Evolutionary conservation across 1,284 basidiomycete genomes (phyloP).

Genomic region (Golubevia pallescens): DNA sequence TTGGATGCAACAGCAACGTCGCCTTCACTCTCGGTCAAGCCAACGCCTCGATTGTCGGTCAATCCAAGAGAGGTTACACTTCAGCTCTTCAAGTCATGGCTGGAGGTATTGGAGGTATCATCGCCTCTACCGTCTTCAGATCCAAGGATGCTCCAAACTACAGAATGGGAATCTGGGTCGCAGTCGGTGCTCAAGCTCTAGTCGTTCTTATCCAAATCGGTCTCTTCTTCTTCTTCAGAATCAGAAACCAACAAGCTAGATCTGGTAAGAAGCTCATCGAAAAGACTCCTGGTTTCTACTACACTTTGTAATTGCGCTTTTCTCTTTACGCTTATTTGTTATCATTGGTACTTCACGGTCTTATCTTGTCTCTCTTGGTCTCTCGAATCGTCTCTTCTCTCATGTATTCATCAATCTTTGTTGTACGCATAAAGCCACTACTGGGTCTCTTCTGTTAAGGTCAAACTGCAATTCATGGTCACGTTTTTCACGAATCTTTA

Average conservation of each 20-base stretch:
- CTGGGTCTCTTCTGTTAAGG: too few relatives aligned
- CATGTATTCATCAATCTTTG: too few relatives aligned
- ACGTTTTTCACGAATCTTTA: too few relatives aligned
- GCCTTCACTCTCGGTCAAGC: conserved; percentile 42
- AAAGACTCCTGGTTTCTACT: conserved; percentile 35
- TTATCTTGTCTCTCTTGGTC: too few relatives aligned
- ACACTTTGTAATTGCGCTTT: conserved; percentile 33
- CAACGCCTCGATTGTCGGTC: conserved; percentile 41
- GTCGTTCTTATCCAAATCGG: conserved; percentile 27
- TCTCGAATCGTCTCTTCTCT: too few relatives aligned
- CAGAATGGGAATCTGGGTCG: conserved; percentile 41
- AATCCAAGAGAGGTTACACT: conserved; percentile 40
- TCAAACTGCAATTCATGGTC: too few relatives aligned
- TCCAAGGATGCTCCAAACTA: conserved; percentile 47
- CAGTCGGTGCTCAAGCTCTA: conserved; percentile 35
- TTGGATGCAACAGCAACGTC: conserved; percentile 35
- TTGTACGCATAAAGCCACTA: too few relatives aligned
- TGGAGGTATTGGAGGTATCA: conserved; percentile 53
- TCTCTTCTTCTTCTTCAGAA: conserved; percentile 34
- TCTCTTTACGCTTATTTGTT: conserved; percentile 15
- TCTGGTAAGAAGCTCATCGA: conserved; percentile 35
- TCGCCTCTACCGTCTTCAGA: conserved; percentile 38
- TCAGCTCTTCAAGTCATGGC: conserved; percentile 44
- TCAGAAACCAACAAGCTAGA: conserved; percentile 36
- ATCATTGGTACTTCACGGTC: too few relatives aligned